Conservation (phyloP, 2,329 filamentous ascomycete species). For the Monilinia vaccinii-corymbosi region DNA sequence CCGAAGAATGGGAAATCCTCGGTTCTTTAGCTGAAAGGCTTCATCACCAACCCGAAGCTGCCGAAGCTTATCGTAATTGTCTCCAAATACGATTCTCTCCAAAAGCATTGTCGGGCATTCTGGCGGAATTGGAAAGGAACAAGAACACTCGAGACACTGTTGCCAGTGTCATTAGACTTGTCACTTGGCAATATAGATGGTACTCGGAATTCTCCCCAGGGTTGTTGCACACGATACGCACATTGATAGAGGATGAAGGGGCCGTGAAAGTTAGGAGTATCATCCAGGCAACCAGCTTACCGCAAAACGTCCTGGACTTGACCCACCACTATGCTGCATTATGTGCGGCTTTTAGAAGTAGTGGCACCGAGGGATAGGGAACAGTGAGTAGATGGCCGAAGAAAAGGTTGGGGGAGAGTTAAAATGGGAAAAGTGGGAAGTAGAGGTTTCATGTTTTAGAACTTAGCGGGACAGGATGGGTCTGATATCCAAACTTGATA, state of each 20-base stretch:
- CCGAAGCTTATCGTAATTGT: constrained; percentile 88
- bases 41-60: constrained; percentile 83
- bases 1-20: constrained; percentile 97
- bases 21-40: constrained; percentile 86
- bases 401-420: background rate
- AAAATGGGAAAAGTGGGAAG: background rate
- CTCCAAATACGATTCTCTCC: constrained; percentile 83
- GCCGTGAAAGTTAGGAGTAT: constrained; percentile 96
- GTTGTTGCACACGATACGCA: constrained; percentile 77
- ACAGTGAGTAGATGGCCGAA: background rate
- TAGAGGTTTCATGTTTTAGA: constrained; percentile 4
- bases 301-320: constrained; percentile 84
- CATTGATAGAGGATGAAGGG: constrained; percentile 93
- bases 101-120: constrained; percentile 78
- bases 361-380: constrained; percentile 42
- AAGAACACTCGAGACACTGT: constrained; percentile 76
- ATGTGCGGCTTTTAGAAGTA: constrained; percentile 91
- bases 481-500: constrained; percentile 8
- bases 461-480: constrained; percentile 5
- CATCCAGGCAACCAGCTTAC: constrained; percentile 88
- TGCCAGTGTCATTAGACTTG: constrained; percentile 76
- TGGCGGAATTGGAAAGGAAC: constrained; percentile 67
- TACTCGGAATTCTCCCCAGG: constrained; percentile 98
- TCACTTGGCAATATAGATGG: constrained; percentile 98
- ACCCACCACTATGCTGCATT: constrained; percentile 94